phyloP scores from a whole-genome alignment of 116 monocot genomes.

The Papilionanthe hybrid region DNA sequence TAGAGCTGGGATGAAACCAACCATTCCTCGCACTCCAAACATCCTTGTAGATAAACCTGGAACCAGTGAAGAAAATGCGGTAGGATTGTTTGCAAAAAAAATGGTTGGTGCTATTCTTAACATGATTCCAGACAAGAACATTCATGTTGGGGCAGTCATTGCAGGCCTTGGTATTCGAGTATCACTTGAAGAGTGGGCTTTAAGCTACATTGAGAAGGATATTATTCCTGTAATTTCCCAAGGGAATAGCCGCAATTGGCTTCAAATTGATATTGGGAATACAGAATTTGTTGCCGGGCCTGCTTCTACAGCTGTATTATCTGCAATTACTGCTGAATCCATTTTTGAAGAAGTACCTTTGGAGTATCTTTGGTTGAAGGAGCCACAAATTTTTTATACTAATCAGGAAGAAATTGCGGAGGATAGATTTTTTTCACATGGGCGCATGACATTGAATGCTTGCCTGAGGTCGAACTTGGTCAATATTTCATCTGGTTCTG shows the following conservation, averaged over 20 bases:
- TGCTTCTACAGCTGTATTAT: conserved; percentile 26
- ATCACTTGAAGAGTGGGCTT: conserved; percentile 8
- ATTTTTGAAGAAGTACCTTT: conserved; percentile 9
- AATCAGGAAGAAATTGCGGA: conserved; percentile 11
- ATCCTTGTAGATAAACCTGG: conserved; percentile 7
- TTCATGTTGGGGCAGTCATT: conserved; percentile 41
- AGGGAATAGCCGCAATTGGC: conserved; percentile 13
- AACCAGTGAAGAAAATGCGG: conserved; percentile 19
- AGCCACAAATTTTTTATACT: conserved; percentile 23
- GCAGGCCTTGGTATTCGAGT: conserved; percentile 46
- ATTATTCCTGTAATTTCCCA: conserved; percentile 10
- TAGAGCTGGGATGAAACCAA: conserved; percentile 9
- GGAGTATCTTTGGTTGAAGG: conserved; percentile 38
- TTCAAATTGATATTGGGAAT: conserved; percentile 39
- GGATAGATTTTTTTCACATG: conserved; percentile 25
- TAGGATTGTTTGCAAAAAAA: conserved; percentile 27
- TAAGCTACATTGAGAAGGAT: conserved; percentile 7
- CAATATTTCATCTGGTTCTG: conserved; percentile 25
- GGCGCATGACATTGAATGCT: conserved; percentile 33
- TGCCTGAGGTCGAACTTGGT: conserved; percentile 27
- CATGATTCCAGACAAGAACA: conserved; percentile 35
- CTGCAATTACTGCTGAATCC: conserved; percentile 16
- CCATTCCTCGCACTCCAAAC: conserved; percentile 13
- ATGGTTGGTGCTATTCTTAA: conserved; percentile 27
- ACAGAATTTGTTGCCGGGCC: conserved; percentile 54